Evolutionary conservation across 208 protist species (phyloP), one percentile per base, ranked within the genome.

Genomic region (Trypanosoma boissoni): DNA sequence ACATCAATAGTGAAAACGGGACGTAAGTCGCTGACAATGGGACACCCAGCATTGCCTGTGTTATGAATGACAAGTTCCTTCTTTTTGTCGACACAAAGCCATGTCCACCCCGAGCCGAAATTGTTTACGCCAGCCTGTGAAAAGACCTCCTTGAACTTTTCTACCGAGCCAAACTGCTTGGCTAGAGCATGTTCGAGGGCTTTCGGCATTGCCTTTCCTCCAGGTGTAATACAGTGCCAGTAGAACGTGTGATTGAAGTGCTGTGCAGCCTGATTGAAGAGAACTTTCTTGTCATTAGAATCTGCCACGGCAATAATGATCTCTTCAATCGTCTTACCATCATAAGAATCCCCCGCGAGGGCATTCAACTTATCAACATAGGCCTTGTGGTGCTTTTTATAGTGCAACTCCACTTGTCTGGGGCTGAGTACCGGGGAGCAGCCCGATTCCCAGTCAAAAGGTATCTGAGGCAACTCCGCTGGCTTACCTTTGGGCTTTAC

Each of bases 81-180:
- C 20, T 68, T 81, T 44, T 75, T 90, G 62, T 97, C 73, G 42
- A 92, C 67, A 52, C 93, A 95, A 4, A 98, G 82, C 94, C 93
- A 98, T 31, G 85, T 95, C 95, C 95, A 98, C 34, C 95, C 95
- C 27, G 80, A 92, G 55, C 95, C 95, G 49, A 98, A 98, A 78
- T 97, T 97, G 69, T 86, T 84, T 20, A 55, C 64, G 18, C 74
- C 91, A n/a, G 77, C 70, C 45, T 64, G 52, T 57, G 78, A 61
- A 58, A 97, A 97, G 27, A 73, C 52, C 10, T 90, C 64, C 73
- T 97, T 95, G 71, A 98, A 97, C 58, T 83, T 66, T 20, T 89
- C 86, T 14, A 97, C 83, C 41, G 69, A 79, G 48, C 90, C 89
- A 60, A 92, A 97, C 52, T 72, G 58, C 23, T 77, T 72, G 20